These are phyloP conservation scores for Metarhizium guizhouense DNA, from an alignment of 2,329 filamentous ascomycete genomes.

Conservation along the genomic window DNA sequence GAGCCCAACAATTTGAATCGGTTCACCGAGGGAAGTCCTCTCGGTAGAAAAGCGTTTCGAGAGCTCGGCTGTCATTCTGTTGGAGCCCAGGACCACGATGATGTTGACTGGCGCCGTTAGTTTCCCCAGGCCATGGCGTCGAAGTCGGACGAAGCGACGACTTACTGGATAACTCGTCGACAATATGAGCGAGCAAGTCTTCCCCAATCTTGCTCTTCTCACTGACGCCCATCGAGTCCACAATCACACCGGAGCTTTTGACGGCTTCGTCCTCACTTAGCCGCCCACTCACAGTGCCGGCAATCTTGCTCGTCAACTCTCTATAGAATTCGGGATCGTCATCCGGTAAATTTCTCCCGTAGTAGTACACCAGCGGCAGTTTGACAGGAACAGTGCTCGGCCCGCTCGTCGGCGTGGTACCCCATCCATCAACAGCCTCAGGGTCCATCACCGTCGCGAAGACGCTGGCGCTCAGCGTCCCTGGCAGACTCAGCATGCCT, in stretches of 20 bases:
- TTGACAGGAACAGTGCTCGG: slow-evolving; percentile 85
- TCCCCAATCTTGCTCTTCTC: slow-evolving; percentile 58
- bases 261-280: slow-evolving; percentile 67
- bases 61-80: slow-evolving; percentile 67
- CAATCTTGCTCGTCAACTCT: slow-evolving; percentile 65
- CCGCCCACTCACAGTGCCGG: slow-evolving; percentile 67
- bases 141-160: not conserved
- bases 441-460: slow-evolving; percentile 84
- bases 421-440: slow-evolving; percentile 72
- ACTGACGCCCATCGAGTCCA: slow-evolving; percentile 71
- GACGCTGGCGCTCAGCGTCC: slow-evolving; percentile 76
- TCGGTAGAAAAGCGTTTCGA: slow-evolving; percentile 54
- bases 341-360: slow-evolving; percentile 64
- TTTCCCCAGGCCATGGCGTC: not conserved
- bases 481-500: slow-evolving; percentile 67
- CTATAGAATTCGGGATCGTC: slow-evolving; percentile 67
- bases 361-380: slow-evolving; percentile 84
- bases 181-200: slow-evolving; percentile 72
- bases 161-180: slow-evolving; percentile 44
- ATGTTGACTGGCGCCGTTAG: slow-evolving; percentile 60
- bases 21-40: slow-evolving; percentile 51
- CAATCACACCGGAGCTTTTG: slow-evolving; percentile 67
- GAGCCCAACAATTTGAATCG: slow-evolving; percentile 66
- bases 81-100: slow-evolving; percentile 73
- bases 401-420: slow-evolving; percentile 81